Base-by-base conservation (phyloP, 495 filamentous ascomycete genomes). In the Talaromyces trachyspermus region DNA sequence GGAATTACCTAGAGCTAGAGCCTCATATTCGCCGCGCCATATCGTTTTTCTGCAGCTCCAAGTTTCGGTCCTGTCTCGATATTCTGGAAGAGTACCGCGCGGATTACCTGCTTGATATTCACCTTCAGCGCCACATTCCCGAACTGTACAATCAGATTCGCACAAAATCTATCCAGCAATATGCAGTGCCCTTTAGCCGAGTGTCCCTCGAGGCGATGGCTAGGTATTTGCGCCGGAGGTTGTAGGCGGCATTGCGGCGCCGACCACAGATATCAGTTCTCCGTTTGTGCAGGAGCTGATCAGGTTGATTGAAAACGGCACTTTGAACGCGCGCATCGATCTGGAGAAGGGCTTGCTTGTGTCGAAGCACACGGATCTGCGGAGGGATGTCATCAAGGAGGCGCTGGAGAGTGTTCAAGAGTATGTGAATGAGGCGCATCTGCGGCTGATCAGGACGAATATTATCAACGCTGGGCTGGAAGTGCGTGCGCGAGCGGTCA, bases 11-110 rank as follows among this genome's bases (percentile, higher is more conserved):
- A 2, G 91, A 98, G 61, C 76, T 91, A 1, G 92, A 96, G 59
- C 90, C 94, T 1, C 90, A 97, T 54, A 85, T 98, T 50, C 85
- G 94, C 41, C 86, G 88, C 15, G 94, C 92, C 19, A 85, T 98
- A 45, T 71, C 78, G 2, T 84, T 85, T 69, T 97, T 97, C 63
- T 84, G 88, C 53, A 86, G 81, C 46, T 85, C 86, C 30, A 84
- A 95, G 53, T 98, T 95, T 65, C 80, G 85, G 2, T 72, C 79
- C 4, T 95, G 90, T 52, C 74, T 98, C 20, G 72, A 78, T 38
- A 88, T 89, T 26, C 76, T 98, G 10, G 86, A 94, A 47, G 75
- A 77, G 22, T 89, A 92, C 64, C 80, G 77, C 41, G 64, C 79
- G 7, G 94, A 98, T 63, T 97, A 91, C 57, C 71, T 91, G 14